These are phyloP conservation scores for Brassica incana DNA, from an alignment of 345 rosid genomes.

Conservation along the genomic window DNA sequence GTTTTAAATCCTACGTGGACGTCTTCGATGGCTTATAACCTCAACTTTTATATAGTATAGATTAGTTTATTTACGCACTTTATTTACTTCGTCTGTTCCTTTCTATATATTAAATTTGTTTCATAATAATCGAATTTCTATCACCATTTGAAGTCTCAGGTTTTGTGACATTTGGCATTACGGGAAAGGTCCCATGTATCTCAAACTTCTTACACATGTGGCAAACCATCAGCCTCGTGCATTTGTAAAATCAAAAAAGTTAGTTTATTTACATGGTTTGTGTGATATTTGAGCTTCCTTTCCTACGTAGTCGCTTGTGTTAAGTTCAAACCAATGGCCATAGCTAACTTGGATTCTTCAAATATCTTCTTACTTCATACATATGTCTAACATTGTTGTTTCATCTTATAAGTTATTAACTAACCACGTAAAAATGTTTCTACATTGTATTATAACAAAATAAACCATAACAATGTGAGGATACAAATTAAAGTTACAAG, in stretches of 20 bases:
- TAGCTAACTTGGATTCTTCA: conserved; percentile 29
- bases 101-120: neutral
- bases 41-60: too few relatives aligned
- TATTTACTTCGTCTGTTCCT: neutral
- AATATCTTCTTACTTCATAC: conserved; percentile 2
- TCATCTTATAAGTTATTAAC: neutral
- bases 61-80: neutral
- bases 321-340: conserved; percentile 18
- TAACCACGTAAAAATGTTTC: neutral
- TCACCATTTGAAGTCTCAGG: conserved; percentile 6
- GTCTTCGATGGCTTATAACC: too few relatives aligned
- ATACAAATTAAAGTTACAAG: conserved; percentile 16
- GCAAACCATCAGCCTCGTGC: conserved; percentile 20
- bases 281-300: conserved; percentile 6
- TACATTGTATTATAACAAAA: neutral
- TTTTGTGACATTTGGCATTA: conserved; percentile 15
- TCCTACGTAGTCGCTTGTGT: neutral
- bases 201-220: conserved; percentile 21
- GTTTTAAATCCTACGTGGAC: too few relatives aligned
- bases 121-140: neutral
- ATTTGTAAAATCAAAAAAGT: neutral
- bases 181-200: neutral
- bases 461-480: neutral
- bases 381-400: neutral
- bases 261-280: neutral